Base-by-base conservation (phyloP, 202 grass and related monocot species). In the Brachypodium distachyon region DNA sequence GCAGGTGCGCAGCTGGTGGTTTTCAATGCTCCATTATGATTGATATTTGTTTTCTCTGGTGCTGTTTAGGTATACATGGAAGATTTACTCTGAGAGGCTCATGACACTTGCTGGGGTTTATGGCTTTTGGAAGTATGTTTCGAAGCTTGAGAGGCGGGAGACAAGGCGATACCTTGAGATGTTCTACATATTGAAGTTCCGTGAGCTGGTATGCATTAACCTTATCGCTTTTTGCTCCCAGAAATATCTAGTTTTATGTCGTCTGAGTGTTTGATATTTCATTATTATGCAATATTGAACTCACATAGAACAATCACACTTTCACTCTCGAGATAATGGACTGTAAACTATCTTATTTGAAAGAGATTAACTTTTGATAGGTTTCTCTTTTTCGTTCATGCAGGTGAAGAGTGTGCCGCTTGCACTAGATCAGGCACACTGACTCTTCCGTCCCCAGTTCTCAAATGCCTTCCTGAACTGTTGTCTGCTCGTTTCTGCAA, bases 61-160 rank as follows among this genome's bases (percentile, higher is more conserved):
- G 62, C 49, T 82, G 6, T 12, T 7, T 75, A 98, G 96, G 80
- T 95, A 92, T 81, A 98, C 96, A 83, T 98, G 96, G 96, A 95
- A 95, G 77, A 98, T 90, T 50, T 98, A 98, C 82, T 98, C 96
- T 5, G 91, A 95, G 81, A 92, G 96, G 81, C 67, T 98, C 74
- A 92, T 98, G 96, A 98, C 91, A 73, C 22, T 98, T 47, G 96
- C 96, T 70, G 96, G 96, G 51, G 96, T 98, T 55, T 98, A 98
- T 63, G 87, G 96, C 43, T 98, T 95, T 78, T 98, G 96, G 96
- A 98, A 98, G 82, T 95, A 95, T 67, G 96, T 95, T 5, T 98
- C 96, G 0, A 98, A 98, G 81, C 91, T 98, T 7, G 96, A 98
- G 83, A 95, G 96, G 82, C 82, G 89, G n/a, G 91, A 98, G 75